Evolutionary conservation across 2,329 filamentous ascomycete species (phyloP).

Genomic region (Sclerotinia trifoliorum): DNA sequence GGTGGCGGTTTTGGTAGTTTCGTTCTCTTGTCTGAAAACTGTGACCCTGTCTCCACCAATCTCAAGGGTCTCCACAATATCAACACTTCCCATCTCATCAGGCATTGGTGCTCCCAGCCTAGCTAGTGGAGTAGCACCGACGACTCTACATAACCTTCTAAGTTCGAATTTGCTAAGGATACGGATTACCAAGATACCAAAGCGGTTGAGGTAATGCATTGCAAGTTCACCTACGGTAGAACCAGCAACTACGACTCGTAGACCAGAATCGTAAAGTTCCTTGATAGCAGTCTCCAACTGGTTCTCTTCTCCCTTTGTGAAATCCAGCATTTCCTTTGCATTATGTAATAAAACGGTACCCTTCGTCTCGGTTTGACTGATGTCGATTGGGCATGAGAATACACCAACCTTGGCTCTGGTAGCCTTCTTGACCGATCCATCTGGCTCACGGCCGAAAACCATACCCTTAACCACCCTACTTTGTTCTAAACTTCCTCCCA

Average conservation of each 20-base stretch:
- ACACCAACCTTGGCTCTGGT: slow-evolving; percentile 93
- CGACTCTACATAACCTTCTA: slow-evolving; percentile 88
- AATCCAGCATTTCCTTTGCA: slow-evolving; percentile 97
- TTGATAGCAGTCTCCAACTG: slow-evolving; percentile 92
- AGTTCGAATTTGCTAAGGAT: slow-evolving; percentile 98
- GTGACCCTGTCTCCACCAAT: slow-evolving; percentile 98
- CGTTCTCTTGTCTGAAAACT: slow-evolving; percentile 95
- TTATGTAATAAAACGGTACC: slow-evolving; percentile 96
- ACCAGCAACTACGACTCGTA: slow-evolving; percentile 89
- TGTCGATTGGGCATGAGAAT: slow-evolving; percentile 94
- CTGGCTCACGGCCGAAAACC: slow-evolving; percentile 96
- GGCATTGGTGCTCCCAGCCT: slow-evolving; percentile 97
- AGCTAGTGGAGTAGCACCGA: slow-evolving; percentile 93
- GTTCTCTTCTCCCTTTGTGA: slow-evolving; percentile 92
- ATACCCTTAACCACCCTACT: slow-evolving; percentile 95
- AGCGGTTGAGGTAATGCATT: slow-evolving; percentile 96
- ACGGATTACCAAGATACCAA: slow-evolving; percentile 93
- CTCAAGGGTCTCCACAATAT: slow-evolving; percentile 94
- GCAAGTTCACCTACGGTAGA: slow-evolving; percentile 94
- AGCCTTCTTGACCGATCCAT: slow-evolving; percentile 87
- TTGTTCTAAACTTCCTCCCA: slow-evolving; percentile 94
- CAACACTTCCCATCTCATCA: slow-evolving; percentile 96
- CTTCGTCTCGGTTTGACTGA: slow-evolving; percentile 96
- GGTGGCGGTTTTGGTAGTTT: slow-evolving; percentile 88
- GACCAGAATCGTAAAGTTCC: slow-evolving; percentile 89